Evolutionary conservation across 2,329 filamentous ascomycete species (phyloP), one percentile per base, ranked within the genome.

Genomic region (Albifimbria verrucaria): DNA sequence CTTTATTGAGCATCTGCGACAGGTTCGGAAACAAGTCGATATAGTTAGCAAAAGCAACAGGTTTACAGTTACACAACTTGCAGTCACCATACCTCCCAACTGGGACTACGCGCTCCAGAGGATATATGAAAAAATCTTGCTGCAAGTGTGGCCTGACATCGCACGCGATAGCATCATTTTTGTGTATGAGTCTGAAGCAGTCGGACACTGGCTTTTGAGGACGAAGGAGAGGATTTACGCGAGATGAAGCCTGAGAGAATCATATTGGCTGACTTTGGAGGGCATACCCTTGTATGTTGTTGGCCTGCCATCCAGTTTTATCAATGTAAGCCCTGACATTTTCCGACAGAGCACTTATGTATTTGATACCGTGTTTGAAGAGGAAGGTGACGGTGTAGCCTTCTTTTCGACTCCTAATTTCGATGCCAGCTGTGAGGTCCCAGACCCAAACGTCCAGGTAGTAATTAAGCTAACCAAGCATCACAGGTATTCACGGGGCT

Each of bases 151-250:
- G 45, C 10, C 7, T 48, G 45, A 48, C 17, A 25, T 48, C 10
- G 18, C 15, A 12, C 15, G 18, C 11, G 7, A 22, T n/a, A 25
- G 22, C 20, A 21, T 48, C 24, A 25, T 11, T 11, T 25, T 23
- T 24, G 24, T 48, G 17, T 48, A 48, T 24, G 45, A 48, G 24
- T 48, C n/a, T 4, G 45, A 48, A 21, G 45, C 45, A 22, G 24
- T 48, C 11, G 45, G 45, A 48, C 45, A 48, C 45, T 48, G 45
- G 45, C 12, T 48, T 12, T 25, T 48, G 20, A 15, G 45, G 9
- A 11, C 24, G 11, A 21, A 48, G 11, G 24, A n/a, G 20, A 23
- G 11, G 11, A 48, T 11, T 11, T 18, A 25, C 12, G 12, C 24
- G 23, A 23, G 11, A 24, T 21, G 24, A 48, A 18, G 12, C 24